A percentile compares a stretch with the other conserved stretches of the same genome.
phyloP scores from a whole-genome alignment of 805 yeast species.

The Candida nonsorbophila region DNA sequence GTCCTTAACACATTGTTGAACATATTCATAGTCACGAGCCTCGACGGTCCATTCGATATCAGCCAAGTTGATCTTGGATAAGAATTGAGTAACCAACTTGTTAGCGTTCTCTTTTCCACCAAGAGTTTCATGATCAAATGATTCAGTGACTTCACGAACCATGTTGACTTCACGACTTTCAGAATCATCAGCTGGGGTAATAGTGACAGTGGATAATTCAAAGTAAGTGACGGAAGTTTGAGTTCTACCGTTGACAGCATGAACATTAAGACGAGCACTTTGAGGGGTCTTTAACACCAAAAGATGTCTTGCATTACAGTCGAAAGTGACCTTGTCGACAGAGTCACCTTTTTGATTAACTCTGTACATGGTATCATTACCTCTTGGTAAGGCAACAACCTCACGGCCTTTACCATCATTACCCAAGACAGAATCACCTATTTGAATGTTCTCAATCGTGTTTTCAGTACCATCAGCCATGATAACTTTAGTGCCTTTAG shows the following conservation, averaged over 20 bases:
- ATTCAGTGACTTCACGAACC: slow-evolving; percentile 15
- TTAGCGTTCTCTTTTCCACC: slow-evolving; percentile 16
- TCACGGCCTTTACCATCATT: slow-evolving; percentile 35
- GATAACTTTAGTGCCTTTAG: slow-evolving; percentile 36
- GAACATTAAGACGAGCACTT: slow-evolving; percentile 8
- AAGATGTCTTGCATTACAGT: slow-evolving; percentile 34
- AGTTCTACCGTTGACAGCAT: slow-evolving; percentile 7
- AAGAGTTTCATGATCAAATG: slow-evolving; percentile 12
- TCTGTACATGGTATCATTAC: slow-evolving; percentile 36
- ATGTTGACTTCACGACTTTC: slow-evolving; percentile 11
- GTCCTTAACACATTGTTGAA: slow-evolving; percentile 21
- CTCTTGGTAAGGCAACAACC: slow-evolving; percentile 39
- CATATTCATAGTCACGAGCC: slow-evolving; percentile 26
- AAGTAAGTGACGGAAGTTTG: slow-evolving; percentile 18
- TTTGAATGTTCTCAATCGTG: slow-evolving; percentile 25
- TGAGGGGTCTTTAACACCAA: slow-evolving; percentile 34
- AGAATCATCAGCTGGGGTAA: slow-evolving; percentile 3
- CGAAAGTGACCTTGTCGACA: slow-evolving; percentile 13
- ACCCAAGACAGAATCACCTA: slow-evolving; percentile 39
- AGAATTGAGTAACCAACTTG: slow-evolving; percentile 14
- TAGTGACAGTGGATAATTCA: slow-evolving; percentile 6
- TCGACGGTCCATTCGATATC: slow-evolving; percentile 34
- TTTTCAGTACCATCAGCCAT: slow-evolving; percentile 38
- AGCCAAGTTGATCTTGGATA: slow-evolving; percentile 7
- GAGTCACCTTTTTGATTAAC: slow-evolving; percentile 19